A percentile compares a stretch with the other conserved stretches of the same genome.
Evolutionary conservation across 148 eudicot species (phyloP).

Genomic region (Rhododendron molle): DNA sequence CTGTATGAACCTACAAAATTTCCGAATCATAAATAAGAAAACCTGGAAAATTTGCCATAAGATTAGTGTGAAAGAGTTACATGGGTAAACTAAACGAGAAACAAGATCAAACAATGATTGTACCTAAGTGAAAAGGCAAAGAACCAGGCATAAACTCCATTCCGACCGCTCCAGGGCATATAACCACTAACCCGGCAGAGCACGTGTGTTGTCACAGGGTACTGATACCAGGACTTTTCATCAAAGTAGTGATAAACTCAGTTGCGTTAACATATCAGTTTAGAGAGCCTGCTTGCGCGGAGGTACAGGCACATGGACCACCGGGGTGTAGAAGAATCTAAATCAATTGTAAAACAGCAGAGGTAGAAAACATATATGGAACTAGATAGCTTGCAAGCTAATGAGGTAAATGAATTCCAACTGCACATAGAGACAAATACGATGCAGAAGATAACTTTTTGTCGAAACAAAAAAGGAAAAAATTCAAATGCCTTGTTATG

Average conservation of each 20-base stretch:
- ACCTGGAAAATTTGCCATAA: slow-evolving; percentile 40
- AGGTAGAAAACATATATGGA: background rate
- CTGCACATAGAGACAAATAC: background rate
- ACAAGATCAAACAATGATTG: background rate
- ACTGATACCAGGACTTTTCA: background rate
- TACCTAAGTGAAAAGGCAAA: slow-evolving; percentile 90
- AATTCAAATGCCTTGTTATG: background rate
- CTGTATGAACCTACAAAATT: slow-evolving; percentile 88
- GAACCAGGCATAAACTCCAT: slow-evolving; percentile 80
- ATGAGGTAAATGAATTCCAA: background rate
- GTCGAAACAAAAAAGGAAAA: background rate
- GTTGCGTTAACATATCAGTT: slow-evolving; percentile 83
- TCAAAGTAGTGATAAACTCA: background rate
- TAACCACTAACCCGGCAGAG: slow-evolving; percentile 77
- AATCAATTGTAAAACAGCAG: background rate
- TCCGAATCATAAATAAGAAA: slow-evolving; percentile 46
- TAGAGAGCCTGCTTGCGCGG: slow-evolving; percentile 85
- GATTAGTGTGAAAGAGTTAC: background rate
- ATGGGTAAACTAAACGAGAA: background rate
- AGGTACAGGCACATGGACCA: slow-evolving; percentile 76
- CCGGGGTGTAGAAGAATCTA: slow-evolving; percentile 28
- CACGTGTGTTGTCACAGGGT: slow-evolving; percentile 52
- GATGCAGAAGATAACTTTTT: background rate
- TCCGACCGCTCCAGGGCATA: slow-evolving; percentile 92
- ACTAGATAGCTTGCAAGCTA: background rate